Evolutionary conservation across 441 rosid species (phyloP).

Genomic region (Bruguiera hainesii): DNA sequence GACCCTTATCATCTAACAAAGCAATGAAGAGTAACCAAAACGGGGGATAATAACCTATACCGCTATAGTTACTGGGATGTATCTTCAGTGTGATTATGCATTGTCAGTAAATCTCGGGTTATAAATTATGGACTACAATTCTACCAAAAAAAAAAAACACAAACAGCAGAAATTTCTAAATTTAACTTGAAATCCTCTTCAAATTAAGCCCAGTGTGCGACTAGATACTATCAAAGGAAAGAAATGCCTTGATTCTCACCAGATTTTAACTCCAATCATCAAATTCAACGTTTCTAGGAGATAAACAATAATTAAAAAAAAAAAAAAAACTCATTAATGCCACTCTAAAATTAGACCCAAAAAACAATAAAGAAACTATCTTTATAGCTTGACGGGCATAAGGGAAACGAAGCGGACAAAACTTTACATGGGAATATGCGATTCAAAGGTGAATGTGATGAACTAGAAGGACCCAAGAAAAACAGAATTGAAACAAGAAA

Average conservation of each 20-base stretch:
- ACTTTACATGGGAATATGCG: background rate
- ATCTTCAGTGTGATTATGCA: background rate
- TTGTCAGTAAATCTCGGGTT: background rate
- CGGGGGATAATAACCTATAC: background rate
- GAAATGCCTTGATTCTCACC: background rate
- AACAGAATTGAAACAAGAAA: background rate
- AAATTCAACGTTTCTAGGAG: background rate
- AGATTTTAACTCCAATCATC: background rate
- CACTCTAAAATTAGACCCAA: background rate
- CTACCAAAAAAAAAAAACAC: background rate
- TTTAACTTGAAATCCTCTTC: background rate
- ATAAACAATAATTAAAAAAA: background rate
- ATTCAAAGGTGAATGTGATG: background rate
- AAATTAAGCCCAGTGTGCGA: background rate
- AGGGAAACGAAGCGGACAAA: background rate
- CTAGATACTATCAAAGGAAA: background rate
- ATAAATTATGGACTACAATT: background rate
- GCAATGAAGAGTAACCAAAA: background rate
- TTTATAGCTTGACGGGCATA: background rate
- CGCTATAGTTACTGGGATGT: background rate
- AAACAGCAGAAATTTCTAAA: background rate
- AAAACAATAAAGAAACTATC: background rate
- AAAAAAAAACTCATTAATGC: constrained; percentile 1
- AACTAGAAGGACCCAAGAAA: background rate
- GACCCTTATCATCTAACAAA: background rate